phyloP scores from a whole-genome alignment of 108 stramenopile genomes.

The Pseudonitzschia multistriata region DNA sequence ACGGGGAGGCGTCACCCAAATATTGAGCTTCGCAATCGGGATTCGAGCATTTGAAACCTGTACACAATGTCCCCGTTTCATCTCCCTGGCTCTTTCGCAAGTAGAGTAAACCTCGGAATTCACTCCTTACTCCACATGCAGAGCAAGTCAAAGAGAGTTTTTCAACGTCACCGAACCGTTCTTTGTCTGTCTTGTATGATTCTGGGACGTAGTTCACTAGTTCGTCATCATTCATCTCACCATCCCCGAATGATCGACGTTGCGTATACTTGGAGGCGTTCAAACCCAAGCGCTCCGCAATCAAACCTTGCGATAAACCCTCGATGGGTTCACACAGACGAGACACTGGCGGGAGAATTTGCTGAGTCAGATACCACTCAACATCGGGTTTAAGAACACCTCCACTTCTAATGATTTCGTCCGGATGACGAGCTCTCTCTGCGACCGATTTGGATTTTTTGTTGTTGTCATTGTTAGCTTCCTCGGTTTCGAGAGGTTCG shows the following conservation, averaged over 20 bases:
- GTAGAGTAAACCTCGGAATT: slow-evolving; percentile 71
- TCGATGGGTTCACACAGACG: slow-evolving; percentile 99
- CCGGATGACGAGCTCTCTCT: slow-evolving; percentile 91
- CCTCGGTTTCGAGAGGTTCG: slow-evolving; percentile 44
- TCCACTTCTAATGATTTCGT: slow-evolving; percentile 83
- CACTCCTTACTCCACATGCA: slow-evolving; percentile 49
- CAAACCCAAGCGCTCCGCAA: slow-evolving; percentile 78
- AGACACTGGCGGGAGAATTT: slow-evolving; percentile 95
- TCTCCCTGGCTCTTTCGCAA: slow-evolving; percentile 23
- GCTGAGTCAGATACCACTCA: slow-evolving; percentile 97
- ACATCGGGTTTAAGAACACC: slow-evolving; percentile 85
- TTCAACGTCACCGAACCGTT: slow-evolving; percentile 79
- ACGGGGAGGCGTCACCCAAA: slow-evolving; percentile 62
- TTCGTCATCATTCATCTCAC: slow-evolving; percentile 66
- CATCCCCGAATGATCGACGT: slow-evolving; percentile 23
- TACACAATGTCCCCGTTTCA: slow-evolving; percentile 15
- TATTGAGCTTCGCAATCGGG: slow-evolving; percentile 56
- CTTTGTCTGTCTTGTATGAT: slow-evolving; percentile 65
- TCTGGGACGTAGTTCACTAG: slow-evolving; percentile 79
- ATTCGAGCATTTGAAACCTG: slow-evolving; percentile 53
- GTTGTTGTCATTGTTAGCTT: slow-evolving; percentile 17
- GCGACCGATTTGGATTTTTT: slow-evolving; percentile 50
- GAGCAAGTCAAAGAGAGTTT: slow-evolving; percentile 70
- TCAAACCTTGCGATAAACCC: slow-evolving; percentile 73
- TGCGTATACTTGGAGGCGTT: slow-evolving; percentile 60